Evolutionary conservation across 2,329 filamentous ascomycete genomes (phyloP), one percentile per base, ranked within the genome.

Genomic region (Zymoseptoria pseudotritici): DNA sequence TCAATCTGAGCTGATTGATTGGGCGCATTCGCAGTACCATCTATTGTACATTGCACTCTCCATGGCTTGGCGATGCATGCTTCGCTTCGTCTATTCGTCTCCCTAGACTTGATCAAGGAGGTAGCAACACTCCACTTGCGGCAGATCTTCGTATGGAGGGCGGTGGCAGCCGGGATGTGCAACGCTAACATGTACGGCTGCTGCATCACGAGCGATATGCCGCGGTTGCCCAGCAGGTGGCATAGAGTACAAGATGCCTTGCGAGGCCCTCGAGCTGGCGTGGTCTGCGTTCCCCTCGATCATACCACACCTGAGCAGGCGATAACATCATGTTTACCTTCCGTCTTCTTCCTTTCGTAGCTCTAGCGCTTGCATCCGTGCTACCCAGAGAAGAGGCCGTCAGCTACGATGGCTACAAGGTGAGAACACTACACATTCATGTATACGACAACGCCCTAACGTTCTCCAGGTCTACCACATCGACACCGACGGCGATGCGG

Each of bases 371-470:
- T 22, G 61, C 56, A n/a, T 46, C 53, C 20, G 59, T 61, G 13
- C 53, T 65, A 10, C 58, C 61, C 6, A 55, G 58, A 2, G 54
- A 62, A 5, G 56, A 58, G 3, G 56, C 56, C 20, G 60, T 64
- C 31, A 61, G 24, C 22, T 64, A 64, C 54, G 58, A 64, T 57
- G 62, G 62, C 60, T 60, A 64, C 56, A 52, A 52, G 50, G 50
- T 46, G 36, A 46, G 36, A 46, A 17, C 2, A 7, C 13, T n/a
- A 46, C 4, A 6, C 11, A 6, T 3, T 46, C 17, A 46, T 4
- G 17, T 6, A 46, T n/a, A 5, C 4, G 17, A 46, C 13, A 46
- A 6, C 36, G 6, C 13, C 6, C 36, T 46, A 6, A 46, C 17
- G 17, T 17, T 4, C 4, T 46, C 36, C 29, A 54, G 53, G 62